Evolutionary conservation across 495 filamentous ascomycete species (phyloP).

Genomic region (Daldinia caldariorum): DNA sequence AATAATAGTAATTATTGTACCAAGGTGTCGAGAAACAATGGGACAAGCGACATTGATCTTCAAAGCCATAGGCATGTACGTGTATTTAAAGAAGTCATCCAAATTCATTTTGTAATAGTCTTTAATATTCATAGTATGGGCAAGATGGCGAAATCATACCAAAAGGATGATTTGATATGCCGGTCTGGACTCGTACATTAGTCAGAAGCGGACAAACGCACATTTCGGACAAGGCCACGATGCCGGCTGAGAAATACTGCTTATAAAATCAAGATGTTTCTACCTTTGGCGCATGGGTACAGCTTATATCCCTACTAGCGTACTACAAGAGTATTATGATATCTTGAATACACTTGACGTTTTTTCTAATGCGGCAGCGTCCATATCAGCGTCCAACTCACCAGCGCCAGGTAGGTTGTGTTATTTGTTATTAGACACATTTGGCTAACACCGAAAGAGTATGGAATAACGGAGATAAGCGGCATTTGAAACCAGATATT

Average conservation of each 20-base stretch:
- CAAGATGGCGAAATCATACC: conserved; percentile 10
- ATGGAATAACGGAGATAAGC: background rate
- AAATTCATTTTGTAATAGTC: background rate
- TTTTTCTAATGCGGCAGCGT: too few relatives aligned
- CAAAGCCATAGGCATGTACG: background rate
- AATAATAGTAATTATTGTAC: background rate
- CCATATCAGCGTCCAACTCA: too few relatives aligned
- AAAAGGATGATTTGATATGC: background rate
- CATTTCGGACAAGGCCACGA: conserved; percentile 19
- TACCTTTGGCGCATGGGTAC: background rate
- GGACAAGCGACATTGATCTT: background rate
- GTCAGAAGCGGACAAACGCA: conserved; percentile 21
- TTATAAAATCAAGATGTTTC: background rate
- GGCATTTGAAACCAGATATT: background rate
- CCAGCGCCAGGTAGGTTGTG: too few relatives aligned
- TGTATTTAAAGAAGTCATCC: background rate
- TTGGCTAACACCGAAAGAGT: too few relatives aligned
- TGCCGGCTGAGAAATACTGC: background rate
- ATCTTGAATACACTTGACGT: background rate
- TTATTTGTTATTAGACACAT: too few relatives aligned
- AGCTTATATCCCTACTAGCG: background rate
- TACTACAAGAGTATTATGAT: background rate
- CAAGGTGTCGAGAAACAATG: background rate
- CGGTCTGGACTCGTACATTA: background rate
- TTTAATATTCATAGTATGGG: background rate